Conservation (phyloP, 768 basidiomycete species). For the Artomyces pyxidatus region DNA sequence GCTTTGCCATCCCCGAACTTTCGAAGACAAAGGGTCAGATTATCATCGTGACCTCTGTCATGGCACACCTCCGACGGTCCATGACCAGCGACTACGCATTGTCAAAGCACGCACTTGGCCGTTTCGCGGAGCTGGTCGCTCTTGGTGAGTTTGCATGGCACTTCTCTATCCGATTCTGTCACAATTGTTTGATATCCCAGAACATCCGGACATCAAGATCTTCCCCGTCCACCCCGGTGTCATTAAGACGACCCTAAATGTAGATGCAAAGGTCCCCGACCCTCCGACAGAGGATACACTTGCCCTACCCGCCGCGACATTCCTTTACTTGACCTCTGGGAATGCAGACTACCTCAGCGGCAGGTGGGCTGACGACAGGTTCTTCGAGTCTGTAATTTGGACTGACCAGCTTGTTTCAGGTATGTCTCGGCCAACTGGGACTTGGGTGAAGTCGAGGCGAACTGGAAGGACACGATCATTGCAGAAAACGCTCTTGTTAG, state of each 20-base stretch:
- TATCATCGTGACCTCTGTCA: not conserved
- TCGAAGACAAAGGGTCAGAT: constrained; percentile 1
- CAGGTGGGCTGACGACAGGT: constrained; percentile 4
- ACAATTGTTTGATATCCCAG: not conserved
- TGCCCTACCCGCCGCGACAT: constrained; percentile 16
- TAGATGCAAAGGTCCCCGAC: not conserved
- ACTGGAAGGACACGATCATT: constrained; percentile 5
- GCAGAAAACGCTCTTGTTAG: not conserved
- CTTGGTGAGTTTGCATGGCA: not conserved
- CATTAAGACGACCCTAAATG: not conserved
- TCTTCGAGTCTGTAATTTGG: not conserved
- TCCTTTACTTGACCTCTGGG: constrained; percentile 17
- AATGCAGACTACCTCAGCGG: constrained; percentile 17
- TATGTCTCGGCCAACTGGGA: constrained; percentile 6
- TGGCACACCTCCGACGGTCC: not conserved
- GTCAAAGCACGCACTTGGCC: constrained; percentile 4
- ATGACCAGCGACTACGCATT: not conserved
- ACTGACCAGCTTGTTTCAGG: not conserved
- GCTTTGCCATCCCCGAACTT: not conserved
- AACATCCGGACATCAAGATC: constrained; percentile 4
- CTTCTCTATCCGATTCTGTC: too few species aligned
- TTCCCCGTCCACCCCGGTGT: constrained; percentile 7
- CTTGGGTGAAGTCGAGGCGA: not conserved
- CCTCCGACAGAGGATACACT: constrained; percentile 10
- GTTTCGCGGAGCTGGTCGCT: constrained; percentile 5